Percentiles rank a stretch among this genome's conserved stretches.
Evolutionary conservation across 768 basidiomycete species (phyloP).

Genomic region (Nevesoporus exiguus): DNA sequence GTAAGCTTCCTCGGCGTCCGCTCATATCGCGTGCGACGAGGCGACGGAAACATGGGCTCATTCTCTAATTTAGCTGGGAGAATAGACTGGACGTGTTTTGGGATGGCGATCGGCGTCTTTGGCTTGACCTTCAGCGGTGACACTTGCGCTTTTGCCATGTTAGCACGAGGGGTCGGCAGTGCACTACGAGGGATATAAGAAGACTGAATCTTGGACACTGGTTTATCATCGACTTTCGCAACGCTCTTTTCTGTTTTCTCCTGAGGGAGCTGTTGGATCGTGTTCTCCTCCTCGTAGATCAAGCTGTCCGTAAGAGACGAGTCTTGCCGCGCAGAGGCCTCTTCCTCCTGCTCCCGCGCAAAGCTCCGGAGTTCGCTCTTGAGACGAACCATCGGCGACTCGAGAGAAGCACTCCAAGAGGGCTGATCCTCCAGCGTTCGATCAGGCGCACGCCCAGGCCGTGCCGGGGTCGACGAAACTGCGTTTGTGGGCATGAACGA

Average conservation of each 20-base stretch:
- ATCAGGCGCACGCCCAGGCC: conserved; percentile 30
- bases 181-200: conserved; percentile 25
- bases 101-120: conserved; percentile 53
- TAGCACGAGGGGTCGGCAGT: conserved; percentile 37
- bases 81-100: conserved; percentile 57
- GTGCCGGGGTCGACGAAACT: conserved; percentile 76
- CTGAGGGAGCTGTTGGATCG: conserved; percentile 33
- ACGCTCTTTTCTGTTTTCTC: conserved; percentile 45
- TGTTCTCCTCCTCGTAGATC: conserved; percentile 30
- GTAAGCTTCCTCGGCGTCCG: conserved; percentile 29
- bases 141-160: conserved; percentile 28
- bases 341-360: conserved; percentile 36
- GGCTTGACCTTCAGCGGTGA: conserved; percentile 56
- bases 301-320: conserved; percentile 25
- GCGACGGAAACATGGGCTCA: conserved; percentile 47
- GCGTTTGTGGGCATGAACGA: conserved; percentile 76
- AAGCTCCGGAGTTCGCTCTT: conserved; percentile 61
- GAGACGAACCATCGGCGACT: conserved; percentile 68
- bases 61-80: conserved; percentile 65
- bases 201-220: conserved; percentile 48
- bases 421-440: conserved; percentile 47
- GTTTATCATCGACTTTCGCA: conserved; percentile 45
- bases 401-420: conserved; percentile 72
- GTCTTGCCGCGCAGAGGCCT: conserved; percentile 28
- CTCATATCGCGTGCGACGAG: conserved; percentile 30